These are phyloP conservation scores for Nicotiana sylvestris DNA, from an alignment of 257 asterid species.

Conservation along the genomic window DNA sequence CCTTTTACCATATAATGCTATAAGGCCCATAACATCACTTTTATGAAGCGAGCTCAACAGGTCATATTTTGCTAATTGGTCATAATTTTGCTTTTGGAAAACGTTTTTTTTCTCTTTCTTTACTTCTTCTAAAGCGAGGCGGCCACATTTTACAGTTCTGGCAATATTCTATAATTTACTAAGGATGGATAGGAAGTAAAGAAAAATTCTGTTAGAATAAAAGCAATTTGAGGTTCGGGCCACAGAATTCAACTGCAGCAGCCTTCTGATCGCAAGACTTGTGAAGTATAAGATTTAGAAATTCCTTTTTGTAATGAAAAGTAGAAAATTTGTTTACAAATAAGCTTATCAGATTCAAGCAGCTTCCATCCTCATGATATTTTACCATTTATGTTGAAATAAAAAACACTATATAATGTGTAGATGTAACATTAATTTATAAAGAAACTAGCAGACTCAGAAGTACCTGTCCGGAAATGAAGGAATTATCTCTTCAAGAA, in stretches of 20 bases:
- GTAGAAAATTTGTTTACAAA: neutral
- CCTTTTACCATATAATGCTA: neutral
- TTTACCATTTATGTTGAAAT: neutral
- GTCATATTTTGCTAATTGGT: neutral
- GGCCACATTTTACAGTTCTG: neutral
- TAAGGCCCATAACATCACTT: neutral
- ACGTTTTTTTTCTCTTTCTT: neutral
- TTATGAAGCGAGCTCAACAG: neutral
- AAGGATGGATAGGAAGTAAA: neutral
- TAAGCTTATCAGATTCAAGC: neutral
- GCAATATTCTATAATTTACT: neutral
- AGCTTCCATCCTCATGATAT: neutral
- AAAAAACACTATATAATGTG: neutral
- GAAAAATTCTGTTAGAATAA: neutral
- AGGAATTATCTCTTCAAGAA: conserved; percentile 14
- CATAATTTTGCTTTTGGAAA: neutral
- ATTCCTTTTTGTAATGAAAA: neutral
- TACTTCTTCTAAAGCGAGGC: neutral
- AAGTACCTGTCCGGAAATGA: conserved; percentile 18
- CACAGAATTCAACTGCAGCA: neutral
- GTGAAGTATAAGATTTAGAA: neutral
- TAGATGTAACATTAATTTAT: neutral
- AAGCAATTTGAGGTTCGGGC: neutral
- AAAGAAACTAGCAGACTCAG: neutral
- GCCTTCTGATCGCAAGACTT: neutral